Evolutionary conservation across 768 basidiomycete genomes (phyloP).

Genomic region (Lactarius tabidus): DNA sequence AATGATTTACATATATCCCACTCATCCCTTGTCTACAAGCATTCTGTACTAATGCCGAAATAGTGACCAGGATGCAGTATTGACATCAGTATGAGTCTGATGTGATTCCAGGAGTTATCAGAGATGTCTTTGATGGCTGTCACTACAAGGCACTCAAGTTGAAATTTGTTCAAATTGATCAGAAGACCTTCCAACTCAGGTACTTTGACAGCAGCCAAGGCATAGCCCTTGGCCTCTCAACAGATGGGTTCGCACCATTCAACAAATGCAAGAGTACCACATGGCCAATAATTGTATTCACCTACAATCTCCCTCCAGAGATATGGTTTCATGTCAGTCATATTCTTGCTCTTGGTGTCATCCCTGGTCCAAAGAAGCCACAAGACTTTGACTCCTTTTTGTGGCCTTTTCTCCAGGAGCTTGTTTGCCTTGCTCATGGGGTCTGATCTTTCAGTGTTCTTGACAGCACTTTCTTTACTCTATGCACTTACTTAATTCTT

Average conservation of each 20-base stretch:
- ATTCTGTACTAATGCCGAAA: not conserved
- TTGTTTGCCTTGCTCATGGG: slow-evolving; percentile 27
- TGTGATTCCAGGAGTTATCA: not conserved
- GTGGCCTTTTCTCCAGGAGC: slow-evolving; percentile 30
- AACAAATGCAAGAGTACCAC: slow-evolving; percentile 33
- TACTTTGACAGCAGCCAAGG: slow-evolving; percentile 40
- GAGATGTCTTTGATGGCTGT: not conserved
- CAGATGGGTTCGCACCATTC: slow-evolving; percentile 43
- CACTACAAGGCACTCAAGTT: not conserved
- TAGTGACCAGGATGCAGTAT: not conserved
- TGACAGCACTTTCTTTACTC: slow-evolving; percentile 27
- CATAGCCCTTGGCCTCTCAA: slow-evolving; percentile 41
- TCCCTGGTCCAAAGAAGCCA: slow-evolving; percentile 31
- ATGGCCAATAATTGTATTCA: slow-evolving; percentile 42
- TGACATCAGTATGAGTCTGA: not conserved
- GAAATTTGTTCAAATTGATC: not conserved
- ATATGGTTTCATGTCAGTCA: slow-evolving; percentile 27
- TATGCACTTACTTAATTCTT: slow-evolving; percentile 32
- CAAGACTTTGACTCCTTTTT: slow-evolving; percentile 33
- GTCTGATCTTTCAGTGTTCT: slow-evolving; percentile 25
- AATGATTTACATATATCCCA: not conserved
- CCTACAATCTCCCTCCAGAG: slow-evolving; percentile 42
- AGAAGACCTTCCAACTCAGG: slow-evolving; percentile 11
- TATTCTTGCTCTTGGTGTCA: slow-evolving; percentile 28
- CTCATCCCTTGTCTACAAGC: not conserved